These are phyloP conservation scores for Areca catechu DNA, from an alignment of 176 grass and related monocot species.

Conservation along the genomic window DNA sequence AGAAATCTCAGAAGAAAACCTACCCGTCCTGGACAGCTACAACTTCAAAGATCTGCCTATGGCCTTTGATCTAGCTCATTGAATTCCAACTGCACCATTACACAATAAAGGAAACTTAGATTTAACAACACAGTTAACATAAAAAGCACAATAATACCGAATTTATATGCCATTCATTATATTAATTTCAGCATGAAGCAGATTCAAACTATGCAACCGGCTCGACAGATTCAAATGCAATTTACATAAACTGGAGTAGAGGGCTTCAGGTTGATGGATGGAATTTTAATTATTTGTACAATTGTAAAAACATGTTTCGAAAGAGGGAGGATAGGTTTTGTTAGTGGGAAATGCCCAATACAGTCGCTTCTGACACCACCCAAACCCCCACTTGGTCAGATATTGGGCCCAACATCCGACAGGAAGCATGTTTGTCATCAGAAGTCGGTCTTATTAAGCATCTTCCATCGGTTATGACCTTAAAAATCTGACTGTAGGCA, in stretches of 20 bases:
- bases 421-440: too few relatives aligned
- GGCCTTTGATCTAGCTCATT: conserved; percentile 18
- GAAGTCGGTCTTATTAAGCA: too few relatives aligned
- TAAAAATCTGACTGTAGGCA: too few relatives aligned
- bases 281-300: background rate
- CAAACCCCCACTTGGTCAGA: background rate
- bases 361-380: too few relatives aligned
- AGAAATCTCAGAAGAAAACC: too few relatives aligned
- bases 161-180: background rate
- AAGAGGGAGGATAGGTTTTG: too few relatives aligned
- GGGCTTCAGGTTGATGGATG: conserved; percentile 2
- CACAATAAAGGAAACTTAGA: conserved; percentile 19
- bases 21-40: too few relatives aligned
- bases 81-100: conserved; percentile 52
- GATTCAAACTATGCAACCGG: background rate
- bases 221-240: background rate
- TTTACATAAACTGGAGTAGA: background rate
- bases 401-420: background rate
- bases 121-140: background rate
- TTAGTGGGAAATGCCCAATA: too few relatives aligned
- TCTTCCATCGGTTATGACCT: too few relatives aligned
- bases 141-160: too few relatives aligned
- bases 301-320: background rate
- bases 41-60: background rate
- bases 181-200: conserved; percentile 3